These are phyloP conservation scores for Deinandra increscens DNA, from an alignment of 129 eudicot species.

Conservation along the genomic window DNA sequence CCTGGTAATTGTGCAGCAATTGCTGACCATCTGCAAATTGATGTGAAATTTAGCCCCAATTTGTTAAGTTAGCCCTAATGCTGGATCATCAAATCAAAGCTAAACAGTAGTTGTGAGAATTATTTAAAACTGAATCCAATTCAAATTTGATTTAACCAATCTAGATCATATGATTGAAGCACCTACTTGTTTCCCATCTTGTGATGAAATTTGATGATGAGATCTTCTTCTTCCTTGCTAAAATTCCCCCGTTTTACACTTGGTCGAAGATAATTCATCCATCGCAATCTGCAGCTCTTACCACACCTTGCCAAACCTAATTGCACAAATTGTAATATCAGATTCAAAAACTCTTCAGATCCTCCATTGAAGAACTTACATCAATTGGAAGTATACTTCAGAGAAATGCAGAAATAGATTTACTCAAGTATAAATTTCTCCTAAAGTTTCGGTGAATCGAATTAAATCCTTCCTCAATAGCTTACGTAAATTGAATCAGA, in stretches of 20 bases:
- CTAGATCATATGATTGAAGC: background rate
- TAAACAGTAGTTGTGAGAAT: background rate
- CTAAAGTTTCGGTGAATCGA: background rate
- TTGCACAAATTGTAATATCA: slow-evolving; percentile 16
- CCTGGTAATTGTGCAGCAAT: slow-evolving; percentile 43
- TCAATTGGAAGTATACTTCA: background rate
- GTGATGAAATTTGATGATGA: slow-evolving; percentile 32
- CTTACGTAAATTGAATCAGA: background rate
- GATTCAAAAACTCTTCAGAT: slow-evolving; percentile 13
- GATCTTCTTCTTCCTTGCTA: slow-evolving; percentile 40
- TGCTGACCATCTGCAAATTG: slow-evolving; percentile 36
- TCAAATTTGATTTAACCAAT: background rate
- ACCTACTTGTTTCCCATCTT: slow-evolving; percentile 42
- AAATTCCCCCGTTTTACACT: slow-evolving; percentile 38
- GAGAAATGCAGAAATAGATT: background rate
- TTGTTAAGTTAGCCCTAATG: background rate
- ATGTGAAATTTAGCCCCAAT: background rate
- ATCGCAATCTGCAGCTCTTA: slow-evolving; percentile 55
- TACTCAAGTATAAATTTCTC: background rate
- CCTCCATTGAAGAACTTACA: background rate
- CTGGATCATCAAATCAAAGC: background rate
- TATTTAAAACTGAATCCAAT: background rate
- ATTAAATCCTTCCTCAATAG: background rate
- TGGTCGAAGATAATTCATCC: slow-evolving; percentile 45
- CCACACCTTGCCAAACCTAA: slow-evolving; percentile 46